Evolutionary conservation across 78 protist genomes (phyloP).

Genomic region (Dictyostelium brefeldianum): DNA sequence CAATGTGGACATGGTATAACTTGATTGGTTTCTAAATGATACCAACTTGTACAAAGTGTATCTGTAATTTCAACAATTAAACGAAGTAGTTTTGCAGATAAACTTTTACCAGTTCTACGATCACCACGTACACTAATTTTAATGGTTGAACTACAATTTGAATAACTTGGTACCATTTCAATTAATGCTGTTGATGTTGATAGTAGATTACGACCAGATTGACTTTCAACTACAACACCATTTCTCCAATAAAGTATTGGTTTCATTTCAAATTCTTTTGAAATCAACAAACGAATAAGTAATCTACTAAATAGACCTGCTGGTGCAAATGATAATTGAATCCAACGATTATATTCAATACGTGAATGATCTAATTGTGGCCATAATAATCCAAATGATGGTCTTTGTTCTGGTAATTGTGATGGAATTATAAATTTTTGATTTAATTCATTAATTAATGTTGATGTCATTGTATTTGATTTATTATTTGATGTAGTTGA

Average conservation of each 20-base stretch:
- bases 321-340: conserved; percentile 59
- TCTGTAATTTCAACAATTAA: conserved; percentile 71
- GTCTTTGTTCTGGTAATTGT: conserved; percentile 61
- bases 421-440: conserved; percentile 67
- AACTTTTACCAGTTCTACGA: conserved; percentile 39
- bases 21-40: conserved; percentile 46
- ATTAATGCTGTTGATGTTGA: conserved; percentile 30
- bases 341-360: conserved; percentile 78
- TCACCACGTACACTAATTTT: conserved; percentile 53
- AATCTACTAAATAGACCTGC: conserved; percentile 73
- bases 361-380: conserved; percentile 53
- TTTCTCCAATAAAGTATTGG: conserved; percentile 74
- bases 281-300: conserved; percentile 30
- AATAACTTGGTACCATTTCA: conserved; percentile 33
- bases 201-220: not conserved
- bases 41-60: conserved; percentile 55
- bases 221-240: conserved; percentile 58
- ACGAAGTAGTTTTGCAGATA: conserved; percentile 61
- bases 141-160: conserved; percentile 14
- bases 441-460: not conserved
- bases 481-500: not conserved
- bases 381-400: conserved; percentile 66
- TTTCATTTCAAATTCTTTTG: conserved; percentile 55
- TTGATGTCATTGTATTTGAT: not conserved
- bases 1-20: conserved; percentile 76